These are phyloP conservation scores for Arthrobotrys sinensis DNA, from an alignment of 2,329 filamentous ascomycete species.

Conservation along the genomic window DNA sequence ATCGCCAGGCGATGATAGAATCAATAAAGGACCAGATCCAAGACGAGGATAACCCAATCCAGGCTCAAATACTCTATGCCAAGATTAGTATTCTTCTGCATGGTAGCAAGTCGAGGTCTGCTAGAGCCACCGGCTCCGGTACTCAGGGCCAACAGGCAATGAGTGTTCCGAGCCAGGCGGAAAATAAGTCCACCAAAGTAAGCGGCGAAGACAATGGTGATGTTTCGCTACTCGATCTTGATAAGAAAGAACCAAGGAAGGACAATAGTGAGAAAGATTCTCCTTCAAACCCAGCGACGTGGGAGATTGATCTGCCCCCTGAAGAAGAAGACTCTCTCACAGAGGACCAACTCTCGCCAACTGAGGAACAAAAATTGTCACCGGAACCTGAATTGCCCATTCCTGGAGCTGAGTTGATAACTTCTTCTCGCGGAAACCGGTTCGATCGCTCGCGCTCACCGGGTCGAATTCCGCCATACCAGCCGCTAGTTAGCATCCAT, in stretches of 20 bases:
- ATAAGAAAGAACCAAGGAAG: not conserved
- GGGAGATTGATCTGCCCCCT: constrained; percentile 9
- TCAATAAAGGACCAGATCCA: constrained; percentile 21
- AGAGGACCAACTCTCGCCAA: not conserved
- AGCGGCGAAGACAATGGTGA: not conserved
- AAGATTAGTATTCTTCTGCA: constrained; percentile 22
- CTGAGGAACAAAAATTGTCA: not conserved
- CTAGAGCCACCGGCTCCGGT: not conserved
- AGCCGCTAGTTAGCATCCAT: no score
- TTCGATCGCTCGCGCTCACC: not conserved
- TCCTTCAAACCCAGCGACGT: not conserved
- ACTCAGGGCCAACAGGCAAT: not conserved
- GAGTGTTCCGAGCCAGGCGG: no score
- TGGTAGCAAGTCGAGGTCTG: not conserved
- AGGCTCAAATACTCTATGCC: constrained; percentile 30
- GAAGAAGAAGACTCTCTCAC: not conserved
- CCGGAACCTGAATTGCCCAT: not conserved
- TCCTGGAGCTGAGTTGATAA: not conserved
- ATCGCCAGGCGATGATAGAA: constrained; percentile 11
- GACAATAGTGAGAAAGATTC: not conserved
- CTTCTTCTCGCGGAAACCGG: no score
- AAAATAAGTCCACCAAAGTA: not conserved
- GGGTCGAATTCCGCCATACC: no score
- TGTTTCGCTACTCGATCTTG: not conserved
- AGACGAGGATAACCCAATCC: constrained; percentile 23